Percentiles rank a stretch among this genome's conserved stretches.
These are phyloP conservation scores for Periconia digitata DNA, from an alignment of 2,329 filamentous ascomycete genomes.

Conservation along the genomic window DNA sequence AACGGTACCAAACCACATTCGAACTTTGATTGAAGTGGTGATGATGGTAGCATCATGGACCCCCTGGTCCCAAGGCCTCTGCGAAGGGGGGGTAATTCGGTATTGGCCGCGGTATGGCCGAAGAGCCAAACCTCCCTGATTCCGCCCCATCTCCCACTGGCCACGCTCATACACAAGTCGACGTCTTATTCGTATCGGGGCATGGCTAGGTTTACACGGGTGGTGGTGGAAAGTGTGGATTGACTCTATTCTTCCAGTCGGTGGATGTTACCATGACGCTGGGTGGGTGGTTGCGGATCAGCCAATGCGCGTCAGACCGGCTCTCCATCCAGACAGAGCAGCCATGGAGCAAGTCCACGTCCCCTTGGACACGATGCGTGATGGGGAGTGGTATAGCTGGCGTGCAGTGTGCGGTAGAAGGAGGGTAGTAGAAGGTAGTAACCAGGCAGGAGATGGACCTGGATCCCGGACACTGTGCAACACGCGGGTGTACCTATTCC, in stretches of 20 bases:
- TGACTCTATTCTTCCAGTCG: slow-evolving; percentile 12
- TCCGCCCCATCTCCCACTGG: neutral
- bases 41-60: neutral
- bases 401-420: too few relatives aligned
- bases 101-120: neutral
- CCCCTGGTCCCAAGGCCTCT: neutral
- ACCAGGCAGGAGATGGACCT: slow-evolving; percentile 26
- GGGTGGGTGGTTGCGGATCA: slow-evolving; percentile 48
- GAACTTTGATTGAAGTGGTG: neutral
- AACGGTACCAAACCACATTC: too few relatives aligned
- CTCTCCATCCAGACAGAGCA: too few relatives aligned
- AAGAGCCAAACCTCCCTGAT: neutral
- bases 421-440: slow-evolving; percentile 22
- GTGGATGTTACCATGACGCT: slow-evolving; percentile 46
- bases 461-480: slow-evolving; percentile 33
- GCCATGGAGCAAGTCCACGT: too few relatives aligned
- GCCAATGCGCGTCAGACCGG: slow-evolving; percentile 45
- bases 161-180: neutral
- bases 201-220: neutral
- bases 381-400: neutral
- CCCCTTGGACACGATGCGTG: slow-evolving; percentile 15
- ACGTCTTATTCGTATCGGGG: neutral
- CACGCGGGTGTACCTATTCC: slow-evolving; percentile 34
- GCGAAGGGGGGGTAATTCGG: neutral
- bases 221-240: neutral